Base-by-base conservation (phyloP, 495 filamentous ascomycete genomes). In the Neurospora cerealis region DNA sequence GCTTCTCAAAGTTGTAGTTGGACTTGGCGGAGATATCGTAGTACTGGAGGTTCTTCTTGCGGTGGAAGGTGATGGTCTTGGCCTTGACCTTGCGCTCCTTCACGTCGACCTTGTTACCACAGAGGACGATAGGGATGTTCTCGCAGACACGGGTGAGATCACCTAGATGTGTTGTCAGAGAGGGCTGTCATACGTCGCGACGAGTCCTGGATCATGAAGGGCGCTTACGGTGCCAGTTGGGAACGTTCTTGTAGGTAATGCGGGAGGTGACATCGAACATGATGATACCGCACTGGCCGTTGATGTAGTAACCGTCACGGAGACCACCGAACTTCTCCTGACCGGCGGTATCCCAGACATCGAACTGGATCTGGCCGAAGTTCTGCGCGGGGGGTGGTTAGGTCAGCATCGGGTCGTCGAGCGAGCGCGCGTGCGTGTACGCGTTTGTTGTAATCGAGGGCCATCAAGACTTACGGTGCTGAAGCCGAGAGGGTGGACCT, bases 1-100 rank as follows among this genome's bases (percentile, higher is more conserved):
- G 96, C 91, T 99, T 99, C 92, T 99, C 96, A 87, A 99, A 99
- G 91, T 99, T 99, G 88, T 99, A 99, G 87, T 99, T 99, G 78
- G 94, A 97, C 89, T 99, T 99, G 83, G 96, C 96, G 69, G 93
- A 97, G 83, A 99, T 99, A 76, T 99, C 96, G 89, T 99, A 99
- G 90, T 99, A 99, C 85, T 99, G 96, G 21, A 99, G 90, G 87
- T 98, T 98, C 92, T 99, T 99, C 91, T 99, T 99, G 82, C 96
- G 95, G 88, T 99, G 96, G 93, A 99, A 99, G 76, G 96, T 99
- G 87, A 99, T 99, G 80, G 96, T 96, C 93, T 99, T 99, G 78
- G 96, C 96, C 90, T 99, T 99, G 80, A 99, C 96, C 87, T 99
- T 99, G 83, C 96, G 93, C 90, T 99, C 96, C 91, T 99, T 99